Conservation (phyloP, 2,329 filamentous ascomycete species). For the Hysterium pulicare region DNA sequence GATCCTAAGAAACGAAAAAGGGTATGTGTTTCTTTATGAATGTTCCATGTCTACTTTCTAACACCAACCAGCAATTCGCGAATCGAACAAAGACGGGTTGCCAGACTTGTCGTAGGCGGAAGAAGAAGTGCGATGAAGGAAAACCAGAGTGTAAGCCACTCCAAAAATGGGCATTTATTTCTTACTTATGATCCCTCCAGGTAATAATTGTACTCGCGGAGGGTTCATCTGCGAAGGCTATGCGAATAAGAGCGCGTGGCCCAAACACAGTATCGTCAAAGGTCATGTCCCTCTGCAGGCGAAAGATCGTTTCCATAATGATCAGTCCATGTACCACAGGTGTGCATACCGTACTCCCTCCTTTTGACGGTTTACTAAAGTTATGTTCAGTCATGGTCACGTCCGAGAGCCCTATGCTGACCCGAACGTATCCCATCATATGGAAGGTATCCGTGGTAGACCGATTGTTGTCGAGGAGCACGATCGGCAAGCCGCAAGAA, state of each 20-base stretch:
- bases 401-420: constrained; percentile 35
- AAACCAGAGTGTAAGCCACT: constrained; percentile 91
- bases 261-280: constrained; percentile 69
- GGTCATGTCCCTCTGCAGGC: constrained; percentile 72
- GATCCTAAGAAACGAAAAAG: constrained; percentile 43
- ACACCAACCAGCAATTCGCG: constrained; percentile 65
- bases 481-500: constrained; percentile 26
- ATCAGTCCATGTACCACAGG: constrained; percentile 28
- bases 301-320: constrained; percentile 57
- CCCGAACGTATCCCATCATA: constrained; percentile 23
- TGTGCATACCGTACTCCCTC: constrained; percentile 9
- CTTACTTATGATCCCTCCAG: constrained; percentile 42
- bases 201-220: constrained; percentile 85
- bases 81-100: constrained; percentile 96
- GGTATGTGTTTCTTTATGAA: constrained; percentile 37
- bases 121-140: constrained; percentile 97
- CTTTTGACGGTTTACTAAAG: background rate
- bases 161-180: no score
- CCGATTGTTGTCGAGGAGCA: constrained; percentile 47
- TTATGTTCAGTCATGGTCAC: constrained; percentile 12
- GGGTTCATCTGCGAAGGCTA: constrained; percentile 92
- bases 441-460: constrained; percentile 46
- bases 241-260: constrained; percentile 72
- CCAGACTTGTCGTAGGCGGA: constrained; percentile 83
- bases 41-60: constrained; percentile 5